phyloP scores from a whole-genome alignment of 2,329 filamentous ascomycete genomes.

The Ophiostoma perfectum region DNA sequence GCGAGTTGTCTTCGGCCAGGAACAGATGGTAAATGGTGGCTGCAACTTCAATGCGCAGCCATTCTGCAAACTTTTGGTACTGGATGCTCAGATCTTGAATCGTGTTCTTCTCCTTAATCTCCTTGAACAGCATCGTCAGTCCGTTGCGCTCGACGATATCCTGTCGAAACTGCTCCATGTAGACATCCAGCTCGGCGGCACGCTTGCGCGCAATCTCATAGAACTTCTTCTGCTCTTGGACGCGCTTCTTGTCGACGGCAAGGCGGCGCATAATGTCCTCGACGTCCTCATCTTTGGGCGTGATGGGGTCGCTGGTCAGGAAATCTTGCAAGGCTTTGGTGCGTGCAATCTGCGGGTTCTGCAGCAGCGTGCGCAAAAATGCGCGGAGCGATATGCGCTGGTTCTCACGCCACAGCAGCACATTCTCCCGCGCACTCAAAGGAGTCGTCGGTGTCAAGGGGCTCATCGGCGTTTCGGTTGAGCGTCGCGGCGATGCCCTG shows the following conservation, averaged over 20 bases:
- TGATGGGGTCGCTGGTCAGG: conserved; percentile 65
- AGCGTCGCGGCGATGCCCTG: conserved; percentile 40
- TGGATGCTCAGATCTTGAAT: conserved; percentile 87
- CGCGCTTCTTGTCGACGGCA: conserved; percentile 75
- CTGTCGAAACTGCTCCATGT: conserved; percentile 85
- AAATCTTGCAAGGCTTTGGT: conserved; percentile 84
- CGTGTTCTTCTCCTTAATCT: conserved; percentile 83
- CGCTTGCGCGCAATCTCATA: conserved; percentile 91
- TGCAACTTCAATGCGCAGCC: conserved; percentile 93
- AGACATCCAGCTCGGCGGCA: conserved; percentile 88
- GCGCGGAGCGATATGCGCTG: conserved; percentile 88
- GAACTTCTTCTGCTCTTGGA: conserved; percentile 89
- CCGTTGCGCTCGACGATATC: conserved; percentile 70
- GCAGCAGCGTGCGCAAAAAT: conserved; percentile 78
- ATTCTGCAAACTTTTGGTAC: conserved; percentile 97
- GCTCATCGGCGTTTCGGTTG: conserved; percentile 25
- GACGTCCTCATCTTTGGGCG: conserved; percentile 72
- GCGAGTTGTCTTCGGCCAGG: conserved; percentile 95
- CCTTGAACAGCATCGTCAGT: conserved; percentile 83
- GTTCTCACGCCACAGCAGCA: conserved; percentile 74
- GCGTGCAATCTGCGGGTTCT: conserved; percentile 76
- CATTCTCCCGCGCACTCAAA: not conserved
- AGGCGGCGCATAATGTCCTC: conserved; percentile 76
- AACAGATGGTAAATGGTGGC: conserved; percentile 97
- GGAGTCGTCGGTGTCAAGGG: not conserved